These are phyloP conservation scores for Pseudoneurospora amorphoporcata DNA, from an alignment of 495 filamentous ascomycete genomes.

Conservation along the genomic window DNA sequence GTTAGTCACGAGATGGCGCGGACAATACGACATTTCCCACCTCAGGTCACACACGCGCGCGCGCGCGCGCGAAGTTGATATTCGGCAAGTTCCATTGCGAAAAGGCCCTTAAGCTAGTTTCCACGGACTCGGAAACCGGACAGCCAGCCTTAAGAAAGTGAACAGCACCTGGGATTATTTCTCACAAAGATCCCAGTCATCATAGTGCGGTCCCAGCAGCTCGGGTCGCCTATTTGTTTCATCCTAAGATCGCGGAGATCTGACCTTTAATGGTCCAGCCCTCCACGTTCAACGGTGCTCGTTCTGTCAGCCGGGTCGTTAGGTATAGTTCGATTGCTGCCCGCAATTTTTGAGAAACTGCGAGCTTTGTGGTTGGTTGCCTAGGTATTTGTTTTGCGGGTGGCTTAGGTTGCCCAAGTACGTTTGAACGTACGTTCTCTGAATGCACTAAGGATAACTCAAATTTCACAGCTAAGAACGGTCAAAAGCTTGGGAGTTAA, in stretches of 20 bases:
- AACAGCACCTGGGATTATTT: not conserved
- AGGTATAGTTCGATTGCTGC: not conserved
- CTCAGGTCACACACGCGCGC: not conserved
- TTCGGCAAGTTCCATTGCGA: not conserved
- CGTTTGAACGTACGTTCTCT: not conserved
- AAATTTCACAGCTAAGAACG: not conserved
- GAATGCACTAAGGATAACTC: not conserved
- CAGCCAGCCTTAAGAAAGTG: not conserved
- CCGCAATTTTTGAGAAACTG: not conserved
- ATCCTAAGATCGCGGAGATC: not conserved
- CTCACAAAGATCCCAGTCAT: no score
- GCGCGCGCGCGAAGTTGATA: not conserved
- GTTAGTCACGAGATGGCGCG: not conserved
- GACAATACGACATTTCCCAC: not conserved
- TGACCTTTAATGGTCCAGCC: not conserved
- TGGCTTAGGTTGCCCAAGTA: not conserved
- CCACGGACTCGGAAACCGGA: not conserved
- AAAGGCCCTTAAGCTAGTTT: not conserved
- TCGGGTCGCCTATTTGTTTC: not conserved
- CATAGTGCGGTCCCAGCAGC: not conserved
- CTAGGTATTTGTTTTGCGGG: not conserved
- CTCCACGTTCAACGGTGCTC: not conserved
- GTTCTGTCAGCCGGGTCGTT: not conserved
- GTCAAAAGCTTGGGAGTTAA: not conserved
- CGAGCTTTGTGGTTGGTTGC: not conserved